Conservation (phyloP, 2,329 filamentous ascomycete species). For the Aspergillus phoenicis region DNA sequence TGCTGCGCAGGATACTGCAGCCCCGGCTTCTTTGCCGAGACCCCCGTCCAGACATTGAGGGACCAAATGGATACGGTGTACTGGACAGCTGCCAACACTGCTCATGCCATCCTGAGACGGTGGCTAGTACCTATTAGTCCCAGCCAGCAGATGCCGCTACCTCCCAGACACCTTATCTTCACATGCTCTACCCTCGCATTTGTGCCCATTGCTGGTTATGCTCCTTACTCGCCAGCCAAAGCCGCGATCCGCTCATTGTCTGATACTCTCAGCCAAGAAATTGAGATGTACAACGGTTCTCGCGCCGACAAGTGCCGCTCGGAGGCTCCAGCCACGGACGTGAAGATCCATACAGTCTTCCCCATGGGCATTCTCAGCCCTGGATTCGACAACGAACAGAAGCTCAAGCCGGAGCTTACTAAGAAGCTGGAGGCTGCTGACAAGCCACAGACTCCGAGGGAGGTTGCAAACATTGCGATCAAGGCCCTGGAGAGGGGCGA, state of each 20-base stretch:
- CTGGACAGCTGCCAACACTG: slow-evolving; percentile 82
- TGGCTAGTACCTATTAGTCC: slow-evolving; percentile 62
- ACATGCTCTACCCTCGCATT: slow-evolving; percentile 78
- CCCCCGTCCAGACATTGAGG: slow-evolving; percentile 65
- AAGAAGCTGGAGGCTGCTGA: slow-evolving; percentile 80
- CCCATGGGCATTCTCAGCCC: slow-evolving; percentile 81
- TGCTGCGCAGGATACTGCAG: slow-evolving; percentile 76
- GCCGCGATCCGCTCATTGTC: slow-evolving; percentile 79
- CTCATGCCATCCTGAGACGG: slow-evolving; percentile 72
- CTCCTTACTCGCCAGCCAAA: slow-evolving; percentile 81
- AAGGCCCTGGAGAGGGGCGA: slow-evolving; percentile 76
- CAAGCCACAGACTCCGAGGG: slow-evolving; percentile 73
- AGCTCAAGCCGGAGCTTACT: slow-evolving; percentile 78
- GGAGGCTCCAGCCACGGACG: slow-evolving; percentile 59
- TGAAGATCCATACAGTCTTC: slow-evolving; percentile 79
- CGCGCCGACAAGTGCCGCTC: slow-evolving; percentile 43
- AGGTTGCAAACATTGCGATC: slow-evolving; percentile 72
- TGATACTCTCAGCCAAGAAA: slow-evolving; percentile 81
- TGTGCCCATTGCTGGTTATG: slow-evolving; percentile 78
- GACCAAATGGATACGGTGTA: slow-evolving; percentile 92
- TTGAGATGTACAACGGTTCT: slow-evolving; percentile 78
- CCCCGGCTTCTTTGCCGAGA: slow-evolving; percentile 78
- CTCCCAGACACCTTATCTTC: slow-evolving; percentile 76
- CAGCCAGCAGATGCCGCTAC: slow-evolving; percentile 35
- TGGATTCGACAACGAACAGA: slow-evolving; percentile 74